A percentile compares a stretch with the other conserved stretches of the same genome.
Evolutionary conservation across 148 eudicot genomes (phyloP).

Genomic region (Pouteria glomerata): DNA sequence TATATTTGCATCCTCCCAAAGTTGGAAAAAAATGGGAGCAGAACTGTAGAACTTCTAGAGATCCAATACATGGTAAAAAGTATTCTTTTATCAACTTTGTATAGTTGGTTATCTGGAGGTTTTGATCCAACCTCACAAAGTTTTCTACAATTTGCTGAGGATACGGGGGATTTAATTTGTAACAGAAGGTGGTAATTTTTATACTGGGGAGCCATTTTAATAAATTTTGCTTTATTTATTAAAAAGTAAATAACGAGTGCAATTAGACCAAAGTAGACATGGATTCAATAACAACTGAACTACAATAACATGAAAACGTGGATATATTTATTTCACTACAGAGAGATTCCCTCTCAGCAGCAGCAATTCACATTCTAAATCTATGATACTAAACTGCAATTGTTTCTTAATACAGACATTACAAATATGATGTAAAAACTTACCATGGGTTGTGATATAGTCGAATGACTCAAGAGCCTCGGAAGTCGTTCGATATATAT

Average conservation of each 20-base stretch:
- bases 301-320: not conserved
- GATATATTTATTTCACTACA: not conserved
- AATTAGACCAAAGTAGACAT: not conserved
- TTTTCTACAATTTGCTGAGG: too few species aligned
- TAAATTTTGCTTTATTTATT: too few species aligned
- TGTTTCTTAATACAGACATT: not conserved
- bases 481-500: constrained; percentile 69
- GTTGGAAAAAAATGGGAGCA: too few species aligned
- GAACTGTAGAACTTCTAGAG: too few species aligned
- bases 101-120: too few species aligned
- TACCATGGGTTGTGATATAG: constrained; percentile 83
- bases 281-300: not conserved
- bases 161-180: too few species aligned
- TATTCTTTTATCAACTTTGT: too few species aligned
- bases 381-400: not conserved
- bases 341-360: not conserved
- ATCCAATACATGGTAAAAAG: too few species aligned
- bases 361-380: not conserved
- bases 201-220: too few species aligned
- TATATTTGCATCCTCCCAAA: too few species aligned
- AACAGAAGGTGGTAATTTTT: too few species aligned
- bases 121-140: too few species aligned
- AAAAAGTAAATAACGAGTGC: not conserved
- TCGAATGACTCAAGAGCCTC: constrained; percentile 97
- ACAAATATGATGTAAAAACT: constrained; percentile 5